phyloP scores from a whole-genome alignment of 2,329 filamentous ascomycete genomes.

The Teratosphaeria gauchensis region DNA sequence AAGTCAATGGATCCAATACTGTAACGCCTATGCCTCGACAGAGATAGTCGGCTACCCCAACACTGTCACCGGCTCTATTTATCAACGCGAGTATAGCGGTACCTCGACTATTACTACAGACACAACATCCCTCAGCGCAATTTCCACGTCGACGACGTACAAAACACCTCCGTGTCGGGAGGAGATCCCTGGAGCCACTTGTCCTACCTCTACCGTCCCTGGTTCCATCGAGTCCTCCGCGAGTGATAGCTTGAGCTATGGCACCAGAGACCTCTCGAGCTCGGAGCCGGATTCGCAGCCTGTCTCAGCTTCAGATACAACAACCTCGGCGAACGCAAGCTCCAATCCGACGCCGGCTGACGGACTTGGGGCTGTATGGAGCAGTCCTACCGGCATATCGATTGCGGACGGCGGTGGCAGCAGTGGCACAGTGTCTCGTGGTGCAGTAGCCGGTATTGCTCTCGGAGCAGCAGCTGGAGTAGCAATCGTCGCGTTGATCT shows the following conservation, averaged over 20 bases:
- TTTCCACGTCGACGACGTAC: not conserved
- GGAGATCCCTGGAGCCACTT: not conserved
- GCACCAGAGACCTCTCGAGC: not conserved
- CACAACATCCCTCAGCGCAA: not conserved
- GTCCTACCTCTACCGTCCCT: not conserved
- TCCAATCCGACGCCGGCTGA: not conserved
- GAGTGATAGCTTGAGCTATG: not conserved
- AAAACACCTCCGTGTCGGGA: not conserved
- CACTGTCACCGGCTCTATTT: not conserved
- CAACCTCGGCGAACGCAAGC: not conserved
- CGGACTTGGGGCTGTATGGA: not conserved
- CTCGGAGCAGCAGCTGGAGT: not conserved
- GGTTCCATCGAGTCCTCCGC: too few species aligned
- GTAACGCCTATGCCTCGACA: not conserved
- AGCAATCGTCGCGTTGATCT: not conserved
- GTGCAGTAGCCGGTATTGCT: constrained; percentile 1
- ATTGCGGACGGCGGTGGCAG: not conserved
- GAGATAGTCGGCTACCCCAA: not conserved
- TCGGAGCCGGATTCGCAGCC: not conserved
- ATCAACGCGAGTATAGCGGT: not conserved
- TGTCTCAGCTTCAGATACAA: not conserved
- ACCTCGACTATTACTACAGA: not conserved
- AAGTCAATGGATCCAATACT: constrained; percentile 3
- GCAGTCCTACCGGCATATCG: not conserved
- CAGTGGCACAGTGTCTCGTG: not conserved